Evolutionary conservation across 2,329 filamentous ascomycete genomes (phyloP).

Genomic region (Hymenoscyphus fraxineus): DNA sequence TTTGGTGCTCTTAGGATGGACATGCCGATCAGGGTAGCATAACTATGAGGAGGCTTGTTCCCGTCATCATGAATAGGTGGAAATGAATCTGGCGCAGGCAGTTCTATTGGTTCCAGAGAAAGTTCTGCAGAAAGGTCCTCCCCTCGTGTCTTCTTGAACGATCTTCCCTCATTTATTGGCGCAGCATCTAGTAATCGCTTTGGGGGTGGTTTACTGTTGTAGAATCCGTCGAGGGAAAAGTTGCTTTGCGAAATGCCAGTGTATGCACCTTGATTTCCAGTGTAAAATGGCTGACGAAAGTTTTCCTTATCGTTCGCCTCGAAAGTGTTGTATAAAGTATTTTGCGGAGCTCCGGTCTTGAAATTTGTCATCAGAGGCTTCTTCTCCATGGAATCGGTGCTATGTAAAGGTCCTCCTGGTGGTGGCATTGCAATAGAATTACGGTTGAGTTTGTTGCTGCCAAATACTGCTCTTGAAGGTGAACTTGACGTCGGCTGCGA

Average conservation of each 20-base stretch:
- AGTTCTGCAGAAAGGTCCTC: slow-evolving; percentile 50
- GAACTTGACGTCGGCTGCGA: slow-evolving; percentile 53
- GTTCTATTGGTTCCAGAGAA: slow-evolving; percentile 32
- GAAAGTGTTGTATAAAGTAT: slow-evolving; percentile 45
- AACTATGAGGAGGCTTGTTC: slow-evolving; percentile 84
- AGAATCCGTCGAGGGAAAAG: slow-evolving; percentile 50
- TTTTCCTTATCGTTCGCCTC: slow-evolving; percentile 52
- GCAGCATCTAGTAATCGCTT: slow-evolving; percentile 72
- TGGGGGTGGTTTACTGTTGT: slow-evolving; percentile 46
- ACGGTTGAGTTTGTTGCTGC: slow-evolving; percentile 59
- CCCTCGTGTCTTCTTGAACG: slow-evolving; percentile 62
- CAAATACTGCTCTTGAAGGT: slow-evolving; percentile 57
- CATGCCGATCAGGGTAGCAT: slow-evolving; percentile 94
- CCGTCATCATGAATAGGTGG: slow-evolving; percentile 80
- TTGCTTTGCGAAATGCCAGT: slow-evolving; percentile 35
- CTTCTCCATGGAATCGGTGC: slow-evolving; percentile 68
- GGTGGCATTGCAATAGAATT: slow-evolving; percentile 58
- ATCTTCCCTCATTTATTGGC: slow-evolving; percentile 64
- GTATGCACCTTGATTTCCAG: slow-evolving; percentile 43
- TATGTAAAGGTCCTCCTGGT: slow-evolving; percentile 50
- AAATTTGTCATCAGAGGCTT: slow-evolving; percentile 58
- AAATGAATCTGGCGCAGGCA: slow-evolving; percentile 55
- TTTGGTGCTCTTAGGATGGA: slow-evolving; percentile 84
- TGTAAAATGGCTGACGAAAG: slow-evolving; percentile 45
- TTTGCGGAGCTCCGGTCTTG: slow-evolving; percentile 46